phyloP scores from a whole-genome alignment of 306 rosid species.

The Herpetospermum pedunculosum region DNA sequence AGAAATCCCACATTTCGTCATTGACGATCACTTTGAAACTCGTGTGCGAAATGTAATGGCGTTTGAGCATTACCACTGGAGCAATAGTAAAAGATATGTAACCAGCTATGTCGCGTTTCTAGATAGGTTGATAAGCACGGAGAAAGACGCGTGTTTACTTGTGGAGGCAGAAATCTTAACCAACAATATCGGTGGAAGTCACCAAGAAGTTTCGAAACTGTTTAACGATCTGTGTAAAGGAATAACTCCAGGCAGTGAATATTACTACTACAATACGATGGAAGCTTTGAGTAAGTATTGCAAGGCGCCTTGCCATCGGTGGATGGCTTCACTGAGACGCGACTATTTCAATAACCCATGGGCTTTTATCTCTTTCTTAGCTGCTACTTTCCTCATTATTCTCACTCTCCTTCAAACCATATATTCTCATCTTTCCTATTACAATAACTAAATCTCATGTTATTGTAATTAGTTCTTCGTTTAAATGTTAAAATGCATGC shows the following conservation, averaged over 20 bases:
- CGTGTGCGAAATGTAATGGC: conserved; percentile 13
- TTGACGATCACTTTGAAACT: neutral
- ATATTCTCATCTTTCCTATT: too few species aligned
- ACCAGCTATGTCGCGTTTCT: neutral
- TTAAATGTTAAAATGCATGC: too few species aligned
- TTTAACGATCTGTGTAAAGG: neutral
- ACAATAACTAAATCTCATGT: too few species aligned
- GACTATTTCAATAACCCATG: neutral
- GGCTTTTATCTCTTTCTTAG: neutral
- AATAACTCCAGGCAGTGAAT: neutral
- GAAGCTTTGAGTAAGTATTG: neutral
- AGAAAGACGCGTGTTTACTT: neutral
- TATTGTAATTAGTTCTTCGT: too few species aligned
- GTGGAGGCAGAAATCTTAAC: neutral
- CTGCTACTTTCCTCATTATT: neutral
- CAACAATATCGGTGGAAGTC: neutral
- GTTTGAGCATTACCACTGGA: conserved; percentile 7
- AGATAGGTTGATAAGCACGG: neutral
- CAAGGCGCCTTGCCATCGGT: too few species aligned
- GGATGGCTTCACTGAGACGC: neutral
- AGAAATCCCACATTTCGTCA: neutral
- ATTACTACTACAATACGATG: neutral
- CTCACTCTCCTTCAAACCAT: neutral
- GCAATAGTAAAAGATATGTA: neutral
- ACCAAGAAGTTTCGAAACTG: neutral